Percentiles rank a stretch among this genome's conserved stretches.
These are phyloP conservation scores for Neospora caninum DNA, from an alignment of 169 alveolate species.

Conservation along the genomic window DNA sequence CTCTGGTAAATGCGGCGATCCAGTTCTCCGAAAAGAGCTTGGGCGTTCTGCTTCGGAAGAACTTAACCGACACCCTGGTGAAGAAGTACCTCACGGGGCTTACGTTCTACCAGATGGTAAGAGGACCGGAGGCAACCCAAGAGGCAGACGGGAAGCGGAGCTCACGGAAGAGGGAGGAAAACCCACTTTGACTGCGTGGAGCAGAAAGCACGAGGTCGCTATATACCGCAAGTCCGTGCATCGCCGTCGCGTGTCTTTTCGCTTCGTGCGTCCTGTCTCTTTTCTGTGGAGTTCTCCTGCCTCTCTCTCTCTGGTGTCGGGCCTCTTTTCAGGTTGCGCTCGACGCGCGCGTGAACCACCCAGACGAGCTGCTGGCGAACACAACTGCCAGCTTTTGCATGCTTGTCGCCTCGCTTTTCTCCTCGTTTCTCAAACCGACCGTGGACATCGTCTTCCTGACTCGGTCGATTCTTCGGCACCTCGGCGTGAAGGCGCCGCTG, in stretches of 20 bases:
- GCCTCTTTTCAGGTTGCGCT: slow-evolving; percentile 56
- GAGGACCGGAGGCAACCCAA: no score
- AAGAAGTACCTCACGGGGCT: slow-evolving; percentile 78
- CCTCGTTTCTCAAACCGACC: slow-evolving; percentile 83
- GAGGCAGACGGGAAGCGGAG: no score
- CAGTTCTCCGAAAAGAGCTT: slow-evolving; percentile 78
- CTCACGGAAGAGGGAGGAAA: no score
- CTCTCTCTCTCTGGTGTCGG: neutral
- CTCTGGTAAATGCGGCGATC: slow-evolving; percentile 81
- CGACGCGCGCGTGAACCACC: slow-evolving; percentile 82
- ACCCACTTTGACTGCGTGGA: no score
- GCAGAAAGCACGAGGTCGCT: no score
- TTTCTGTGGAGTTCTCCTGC: no score
- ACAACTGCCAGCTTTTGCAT: slow-evolving; percentile 83
- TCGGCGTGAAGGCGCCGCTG: slow-evolving; percentile 85
- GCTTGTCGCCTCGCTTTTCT: slow-evolving; percentile 78
- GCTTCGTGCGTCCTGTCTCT: no score
- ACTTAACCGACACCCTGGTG: slow-evolving; percentile 76
- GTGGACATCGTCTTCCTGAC: slow-evolving; percentile 84
- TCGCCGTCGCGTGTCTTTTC: no score
- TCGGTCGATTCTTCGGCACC: slow-evolving; percentile 77
- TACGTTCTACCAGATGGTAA: slow-evolving; percentile 80
- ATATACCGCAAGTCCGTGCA: no score
- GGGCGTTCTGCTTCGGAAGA: slow-evolving; percentile 79
- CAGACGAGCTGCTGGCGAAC: slow-evolving; percentile 84